Conservation (phyloP, 1,139 yeast genomes). For the Magnusiomyces clavatus region DNA sequence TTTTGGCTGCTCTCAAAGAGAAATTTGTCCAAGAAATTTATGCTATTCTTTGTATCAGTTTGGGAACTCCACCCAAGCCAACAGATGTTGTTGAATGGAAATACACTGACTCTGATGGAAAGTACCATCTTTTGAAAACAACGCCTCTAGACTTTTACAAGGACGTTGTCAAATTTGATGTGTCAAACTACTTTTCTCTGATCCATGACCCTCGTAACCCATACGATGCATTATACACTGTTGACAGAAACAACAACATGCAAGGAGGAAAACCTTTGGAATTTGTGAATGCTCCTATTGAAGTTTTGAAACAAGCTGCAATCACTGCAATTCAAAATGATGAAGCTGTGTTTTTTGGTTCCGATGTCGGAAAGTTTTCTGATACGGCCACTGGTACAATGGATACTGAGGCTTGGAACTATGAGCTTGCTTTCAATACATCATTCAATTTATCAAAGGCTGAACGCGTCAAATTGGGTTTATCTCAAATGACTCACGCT, state of each 20-base stretch:
- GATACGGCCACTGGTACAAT: conserved; percentile 44
- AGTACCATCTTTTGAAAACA: conserved; percentile 39
- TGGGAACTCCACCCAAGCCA: conserved; percentile 60
- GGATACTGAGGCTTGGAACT: conserved; percentile 51
- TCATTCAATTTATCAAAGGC: conserved; percentile 42
- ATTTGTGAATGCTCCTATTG: conserved; percentile 49
- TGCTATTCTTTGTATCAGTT: conserved; percentile 45
- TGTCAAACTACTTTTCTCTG: conserved; percentile 45
- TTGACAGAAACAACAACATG: conserved; percentile 53
- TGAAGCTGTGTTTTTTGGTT: conserved; percentile 62
- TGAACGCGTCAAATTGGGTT: conserved; percentile 48
- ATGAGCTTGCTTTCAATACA: conserved; percentile 48
- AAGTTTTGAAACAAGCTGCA: conserved; percentile 45
- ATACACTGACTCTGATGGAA: conserved; percentile 48
- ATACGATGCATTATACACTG: conserved; percentile 48
- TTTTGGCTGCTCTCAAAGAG: conserved; percentile 36
- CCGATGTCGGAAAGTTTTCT: conserved; percentile 56
- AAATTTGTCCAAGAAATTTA: conserved; percentile 47
- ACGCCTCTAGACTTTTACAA: conserved; percentile 49
- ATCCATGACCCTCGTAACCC: conserved; percentile 58
- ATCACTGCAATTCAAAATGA: conserved; percentile 51
- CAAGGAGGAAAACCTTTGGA: conserved; percentile 56
- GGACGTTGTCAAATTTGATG: conserved; percentile 41
- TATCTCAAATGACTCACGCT: conserved; percentile 62
- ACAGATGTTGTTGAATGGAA: conserved; percentile 52